Evolutionary conservation across 306 rosid genomes (phyloP).

Genomic region (Pyrus bretschneideri): DNA sequence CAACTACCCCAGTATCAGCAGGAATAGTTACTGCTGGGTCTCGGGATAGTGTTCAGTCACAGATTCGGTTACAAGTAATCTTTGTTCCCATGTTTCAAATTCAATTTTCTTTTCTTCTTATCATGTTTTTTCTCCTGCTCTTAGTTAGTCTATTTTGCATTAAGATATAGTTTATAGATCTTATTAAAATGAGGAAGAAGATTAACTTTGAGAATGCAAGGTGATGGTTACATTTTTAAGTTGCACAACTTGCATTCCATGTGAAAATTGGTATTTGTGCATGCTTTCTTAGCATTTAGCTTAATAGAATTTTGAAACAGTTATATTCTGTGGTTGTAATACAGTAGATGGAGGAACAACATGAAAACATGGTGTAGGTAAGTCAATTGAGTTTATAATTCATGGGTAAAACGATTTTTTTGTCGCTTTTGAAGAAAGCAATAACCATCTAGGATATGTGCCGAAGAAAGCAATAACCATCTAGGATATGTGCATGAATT

Average conservation of each 20-base stretch:
- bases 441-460: not conserved
- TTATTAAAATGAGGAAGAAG: not conserved
- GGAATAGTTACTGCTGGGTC: slow-evolving; percentile 70
- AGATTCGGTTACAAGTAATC: slow-evolving; percentile 81
- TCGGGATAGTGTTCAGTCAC: slow-evolving; percentile 81
- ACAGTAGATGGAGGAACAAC: not conserved
- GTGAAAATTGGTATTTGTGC: not conserved
- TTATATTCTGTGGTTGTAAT: not conserved
- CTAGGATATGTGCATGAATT: not conserved
- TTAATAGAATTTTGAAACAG: not conserved
- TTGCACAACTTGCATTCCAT: not conserved
- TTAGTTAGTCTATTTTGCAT: not conserved
- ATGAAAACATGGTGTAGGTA: not conserved
- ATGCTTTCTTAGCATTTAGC: not conserved
- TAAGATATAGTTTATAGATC: not conserved
- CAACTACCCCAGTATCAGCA: slow-evolving; percentile 74
- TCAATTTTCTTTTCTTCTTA: not conserved
- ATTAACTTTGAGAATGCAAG: not conserved
- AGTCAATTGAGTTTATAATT: not conserved
- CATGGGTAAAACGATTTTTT: not conserved
- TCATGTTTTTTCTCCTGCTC: not conserved
- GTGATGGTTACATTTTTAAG: not conserved
- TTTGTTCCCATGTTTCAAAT: not conserved
- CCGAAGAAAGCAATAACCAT: not conserved
- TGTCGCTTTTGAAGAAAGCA: not conserved